Evolutionary conservation across 176 grass and related monocot genomes (phyloP), one percentile per base, ranked within the genome.

Genomic region (Oryza glumipatula): DNA sequence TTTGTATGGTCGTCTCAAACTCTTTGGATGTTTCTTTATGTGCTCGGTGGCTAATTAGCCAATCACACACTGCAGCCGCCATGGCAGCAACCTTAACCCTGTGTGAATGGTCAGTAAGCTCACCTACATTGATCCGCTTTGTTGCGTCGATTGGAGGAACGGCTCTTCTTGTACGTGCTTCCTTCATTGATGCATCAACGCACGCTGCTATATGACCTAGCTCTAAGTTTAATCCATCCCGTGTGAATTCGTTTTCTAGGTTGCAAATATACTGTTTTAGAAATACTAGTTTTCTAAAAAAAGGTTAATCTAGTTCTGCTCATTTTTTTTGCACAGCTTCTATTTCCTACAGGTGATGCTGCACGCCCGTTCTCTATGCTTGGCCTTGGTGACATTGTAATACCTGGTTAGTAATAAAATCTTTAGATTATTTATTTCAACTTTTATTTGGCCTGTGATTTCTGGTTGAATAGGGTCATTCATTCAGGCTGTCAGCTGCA

Each of bases 351-450:
- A 3, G 60, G 91, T 87, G 87, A 98, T 94, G 76, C 79, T 52
- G 86, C 85, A 81, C 85, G 93, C 0, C 89, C 93, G 0, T 95
- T 94, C 78, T 95, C 91, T 61, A 94, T 98, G 93, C 93, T 96
- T 87, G 96, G 96, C 47, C 96, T 98, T 89, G 96, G 93, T 51
- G 96, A 99, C 81, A 98, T 99, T 73, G 89, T 99, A 9, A 96
- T 99, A 73, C 96, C 93, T 79, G 96, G 96, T 95, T 44, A 81
- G 82, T 77, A 41, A 11, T 56, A 44, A 65, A 64, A 63, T 7
- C 46, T 24, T 64, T 73, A 49, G 14, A 17, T 74, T 82, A 17
- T 75, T 46, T 80, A 74, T 2, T 61, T 3, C 60, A 76, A 23
- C 9, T 9, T 63, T 63, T 63, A 23, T 30, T 64, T 46, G 11